These are phyloP conservation scores for Biscutella auriculata DNA, from an alignment of 441 rosid genomes.

Conservation along the genomic window DNA sequence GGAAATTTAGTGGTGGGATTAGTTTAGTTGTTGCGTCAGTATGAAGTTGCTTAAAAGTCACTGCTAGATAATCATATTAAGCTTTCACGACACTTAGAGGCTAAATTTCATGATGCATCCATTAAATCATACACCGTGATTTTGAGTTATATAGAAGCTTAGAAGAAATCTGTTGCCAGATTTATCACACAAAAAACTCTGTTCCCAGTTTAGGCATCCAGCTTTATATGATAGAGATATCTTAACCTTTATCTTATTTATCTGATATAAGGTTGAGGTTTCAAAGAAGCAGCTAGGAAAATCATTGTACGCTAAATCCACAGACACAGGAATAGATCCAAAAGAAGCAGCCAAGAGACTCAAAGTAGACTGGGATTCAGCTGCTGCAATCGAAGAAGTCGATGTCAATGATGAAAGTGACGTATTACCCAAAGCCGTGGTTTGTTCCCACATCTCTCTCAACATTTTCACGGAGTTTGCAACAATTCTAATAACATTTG, in stretches of 20 bases:
- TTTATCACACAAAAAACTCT: too few species aligned
- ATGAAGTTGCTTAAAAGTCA: neutral
- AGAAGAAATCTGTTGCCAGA: too few species aligned
- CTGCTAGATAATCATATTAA: neutral
- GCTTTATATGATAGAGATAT: too few species aligned
- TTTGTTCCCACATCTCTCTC: constrained; percentile 29
- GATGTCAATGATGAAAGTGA: constrained; percentile 44
- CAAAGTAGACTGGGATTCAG: constrained; percentile 86
- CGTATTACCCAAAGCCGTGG: constrained; percentile 59
- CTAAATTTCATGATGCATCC: neutral
- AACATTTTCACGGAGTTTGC: neutral
- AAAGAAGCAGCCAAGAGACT: constrained; percentile 75
- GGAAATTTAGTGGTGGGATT: neutral
- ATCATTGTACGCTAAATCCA: constrained; percentile 72
- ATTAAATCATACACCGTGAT: neutral
- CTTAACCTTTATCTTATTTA: neutral
- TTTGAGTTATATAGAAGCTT: too few species aligned
- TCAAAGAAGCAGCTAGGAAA: constrained; percentile 48
- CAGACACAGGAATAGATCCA: constrained; percentile 77
- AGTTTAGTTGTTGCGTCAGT: neutral
- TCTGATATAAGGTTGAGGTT: constrained; percentile 45
- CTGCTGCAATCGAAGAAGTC: constrained; percentile 68
- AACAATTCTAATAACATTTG: too few species aligned
- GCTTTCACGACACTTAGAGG: neutral
- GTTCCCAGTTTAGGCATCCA: too few species aligned